Base-by-base conservation (phyloP, 2,329 filamentous ascomycete species). In the Fusarium setosum region DNA sequence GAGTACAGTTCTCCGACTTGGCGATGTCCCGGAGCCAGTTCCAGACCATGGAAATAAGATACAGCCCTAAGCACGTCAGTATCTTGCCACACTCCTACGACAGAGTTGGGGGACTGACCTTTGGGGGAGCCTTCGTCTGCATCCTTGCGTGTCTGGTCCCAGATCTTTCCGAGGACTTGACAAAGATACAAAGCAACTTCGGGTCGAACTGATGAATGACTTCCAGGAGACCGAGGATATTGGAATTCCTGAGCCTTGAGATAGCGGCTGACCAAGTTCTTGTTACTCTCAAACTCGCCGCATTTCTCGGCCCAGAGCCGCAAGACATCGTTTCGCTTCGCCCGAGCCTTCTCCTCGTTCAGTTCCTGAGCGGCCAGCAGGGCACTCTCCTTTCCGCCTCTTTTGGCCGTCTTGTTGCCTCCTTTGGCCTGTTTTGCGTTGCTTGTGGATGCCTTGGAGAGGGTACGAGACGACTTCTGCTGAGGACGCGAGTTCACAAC, bases 231-330 rank as follows among this genome's bases (percentile, higher is more conserved):
- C 9, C 35, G n/a, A 38, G 35, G 6, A 18, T 17, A 38, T 29
- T 88, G 71, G 62, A 86, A 86, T 35, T 81, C 81, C 40, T 82
- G 77, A 1, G 81, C 78, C 60, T 83, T 84, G 21, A 79, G 72
- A 65, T 85, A 88, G 47, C 83, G 79, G 24, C 75, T 76, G 10
- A 80, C 72, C 10, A 81, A 69, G 37, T 79, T 77, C 3, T 59
- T 58, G 54, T 84, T 81, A 20, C 79, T 81, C 34, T 86, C 79
- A 10, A 88, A 77, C 32, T 81, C 79, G 24, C 75, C 75, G 63
- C 80, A 82, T 4, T 79, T 77, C 62, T 72, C 49, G 26, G 75
- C 73, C 85, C 84, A 88, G 15, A 80, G 78, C 20, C 75, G 71
- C 34, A 81, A 70, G 10, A 81, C 69, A 5, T 70, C 72, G 7